These are phyloP conservation scores for Cynanchum wilfordii DNA, from an alignment of 257 asterid species.

Conservation along the genomic window DNA sequence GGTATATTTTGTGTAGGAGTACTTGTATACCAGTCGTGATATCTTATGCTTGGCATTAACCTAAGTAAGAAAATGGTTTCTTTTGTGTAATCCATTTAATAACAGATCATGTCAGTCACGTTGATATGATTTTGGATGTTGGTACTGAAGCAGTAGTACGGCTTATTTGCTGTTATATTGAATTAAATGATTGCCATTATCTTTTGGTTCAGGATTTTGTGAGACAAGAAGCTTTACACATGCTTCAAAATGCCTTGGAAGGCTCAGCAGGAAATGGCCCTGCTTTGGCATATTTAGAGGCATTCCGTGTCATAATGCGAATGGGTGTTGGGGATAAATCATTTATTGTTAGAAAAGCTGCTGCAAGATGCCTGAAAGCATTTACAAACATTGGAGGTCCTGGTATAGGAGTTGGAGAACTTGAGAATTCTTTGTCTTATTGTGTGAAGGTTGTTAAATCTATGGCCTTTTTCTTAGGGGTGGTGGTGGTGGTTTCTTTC, in stretches of 20 bases:
- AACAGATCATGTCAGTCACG: background rate
- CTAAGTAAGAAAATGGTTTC: background rate
- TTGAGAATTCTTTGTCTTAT: constrained; percentile 67
- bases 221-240: constrained; percentile 88
- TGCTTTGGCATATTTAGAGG: constrained; percentile 75
- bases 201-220: constrained; percentile 72
- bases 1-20: background rate
- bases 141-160: background rate
- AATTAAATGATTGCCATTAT: background rate
- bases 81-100: background rate
- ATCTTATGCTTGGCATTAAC: background rate
- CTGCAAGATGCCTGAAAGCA: constrained; percentile 94
- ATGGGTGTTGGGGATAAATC: constrained; percentile 84
- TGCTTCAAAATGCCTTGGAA: constrained; percentile 97
- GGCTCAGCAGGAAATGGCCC: constrained; percentile 86
- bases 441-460: constrained; percentile 77
- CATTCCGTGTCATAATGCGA: constrained; percentile 75
- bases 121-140: background rate
- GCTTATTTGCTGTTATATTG: background rate
- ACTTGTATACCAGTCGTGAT: background rate
- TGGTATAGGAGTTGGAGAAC: constrained; percentile 79
- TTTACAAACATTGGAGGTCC: constrained; percentile 96
- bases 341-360: constrained; percentile 77
- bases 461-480: background rate
- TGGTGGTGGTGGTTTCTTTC: background rate